These are phyloP conservation scores for Russula virescens DNA, from an alignment of 768 basidiomycete species.

Conservation along the genomic window DNA sequence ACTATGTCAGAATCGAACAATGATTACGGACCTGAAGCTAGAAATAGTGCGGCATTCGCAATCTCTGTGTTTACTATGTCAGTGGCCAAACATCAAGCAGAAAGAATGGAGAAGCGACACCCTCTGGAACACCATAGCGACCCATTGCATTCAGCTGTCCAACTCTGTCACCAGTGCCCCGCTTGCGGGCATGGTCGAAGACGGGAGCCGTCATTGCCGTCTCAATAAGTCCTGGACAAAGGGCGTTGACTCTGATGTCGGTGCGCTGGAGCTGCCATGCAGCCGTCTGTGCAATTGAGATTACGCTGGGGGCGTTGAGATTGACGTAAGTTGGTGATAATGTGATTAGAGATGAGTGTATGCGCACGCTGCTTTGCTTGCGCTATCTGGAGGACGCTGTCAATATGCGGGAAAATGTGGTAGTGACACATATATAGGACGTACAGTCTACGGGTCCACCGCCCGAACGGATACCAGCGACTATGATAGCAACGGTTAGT, in stretches of 20 bases:
- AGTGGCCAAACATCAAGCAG: slow-evolving; percentile 13
- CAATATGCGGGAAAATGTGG: slow-evolving; percentile 13
- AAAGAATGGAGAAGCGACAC: slow-evolving; percentile 33
- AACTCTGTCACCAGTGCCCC: slow-evolving; percentile 69
- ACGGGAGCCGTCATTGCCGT: slow-evolving; percentile 83
- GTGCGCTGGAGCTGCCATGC: slow-evolving; percentile 75
- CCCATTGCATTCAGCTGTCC: slow-evolving; percentile 82
- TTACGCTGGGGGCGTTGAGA: slow-evolving; percentile 52
- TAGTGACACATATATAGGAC: slow-evolving; percentile 26
- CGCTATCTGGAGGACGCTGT: slow-evolving; percentile 57
- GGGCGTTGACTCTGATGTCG: slow-evolving; percentile 82
- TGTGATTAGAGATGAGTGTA: not conserved
- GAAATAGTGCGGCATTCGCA: slow-evolving; percentile 76
- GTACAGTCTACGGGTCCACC: slow-evolving; percentile 78
- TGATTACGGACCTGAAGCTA: slow-evolving; percentile 64
- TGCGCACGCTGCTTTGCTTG: slow-evolving; percentile 86
- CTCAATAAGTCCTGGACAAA: slow-evolving; percentile 91
- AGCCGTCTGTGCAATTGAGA: slow-evolving; percentile 79
- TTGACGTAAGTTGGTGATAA: slow-evolving; percentile 7
- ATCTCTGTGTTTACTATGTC: slow-evolving; percentile 53
- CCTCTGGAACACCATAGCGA: slow-evolving; percentile 76
- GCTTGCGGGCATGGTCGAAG: slow-evolving; percentile 71
- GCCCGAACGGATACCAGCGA: slow-evolving; percentile 78
- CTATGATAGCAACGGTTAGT: slow-evolving; percentile 33
- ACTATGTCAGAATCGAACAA: not conserved